phyloP scores from a whole-genome alignment of 2,329 filamentous ascomycete genomes.

The Clonostachys rosea region DNA sequence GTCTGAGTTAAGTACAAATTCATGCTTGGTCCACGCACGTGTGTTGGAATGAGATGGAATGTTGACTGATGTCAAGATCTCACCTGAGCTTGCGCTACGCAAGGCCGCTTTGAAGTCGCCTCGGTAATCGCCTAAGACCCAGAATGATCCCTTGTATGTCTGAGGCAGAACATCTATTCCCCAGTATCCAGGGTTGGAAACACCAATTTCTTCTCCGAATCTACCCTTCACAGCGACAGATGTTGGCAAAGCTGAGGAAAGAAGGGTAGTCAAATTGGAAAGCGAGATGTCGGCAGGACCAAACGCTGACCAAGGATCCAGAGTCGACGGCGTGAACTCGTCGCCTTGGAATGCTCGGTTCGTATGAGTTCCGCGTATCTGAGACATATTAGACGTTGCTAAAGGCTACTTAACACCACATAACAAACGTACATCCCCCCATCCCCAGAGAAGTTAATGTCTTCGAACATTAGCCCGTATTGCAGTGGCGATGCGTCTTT shows the following conservation, averaged over 20 bases:
- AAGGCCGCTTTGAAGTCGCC: background rate
- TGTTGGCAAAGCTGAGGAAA: background rate
- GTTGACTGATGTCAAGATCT: background rate
- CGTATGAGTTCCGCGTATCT: conserved; percentile 1
- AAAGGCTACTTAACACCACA: background rate
- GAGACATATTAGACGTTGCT: background rate
- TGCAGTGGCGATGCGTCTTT: background rate
- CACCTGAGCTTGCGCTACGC: background rate
- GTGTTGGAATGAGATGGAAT: background rate
- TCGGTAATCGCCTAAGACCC: background rate
- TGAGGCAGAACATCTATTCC: background rate
- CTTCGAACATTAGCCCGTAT: conserved; percentile 1
- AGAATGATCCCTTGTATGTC: conserved; percentile 1
- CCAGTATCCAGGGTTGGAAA: conserved; percentile 1
- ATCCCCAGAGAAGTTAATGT: background rate
- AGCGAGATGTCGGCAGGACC: background rate
- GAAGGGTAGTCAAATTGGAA: background rate
- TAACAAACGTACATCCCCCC: background rate
- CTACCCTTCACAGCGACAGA: background rate
- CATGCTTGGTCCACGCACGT: background rate
- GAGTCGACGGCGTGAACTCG: background rate
- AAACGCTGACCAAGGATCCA: background rate
- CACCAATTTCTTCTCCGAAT: background rate
- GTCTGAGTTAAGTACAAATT: background rate
- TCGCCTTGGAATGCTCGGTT: conserved; percentile 1